Percentiles rank a stretch among this genome's conserved stretches.
Conservation (phyloP, 495 filamentous ascomycete species). For the Antarctomyces pellizariae region DNA sequence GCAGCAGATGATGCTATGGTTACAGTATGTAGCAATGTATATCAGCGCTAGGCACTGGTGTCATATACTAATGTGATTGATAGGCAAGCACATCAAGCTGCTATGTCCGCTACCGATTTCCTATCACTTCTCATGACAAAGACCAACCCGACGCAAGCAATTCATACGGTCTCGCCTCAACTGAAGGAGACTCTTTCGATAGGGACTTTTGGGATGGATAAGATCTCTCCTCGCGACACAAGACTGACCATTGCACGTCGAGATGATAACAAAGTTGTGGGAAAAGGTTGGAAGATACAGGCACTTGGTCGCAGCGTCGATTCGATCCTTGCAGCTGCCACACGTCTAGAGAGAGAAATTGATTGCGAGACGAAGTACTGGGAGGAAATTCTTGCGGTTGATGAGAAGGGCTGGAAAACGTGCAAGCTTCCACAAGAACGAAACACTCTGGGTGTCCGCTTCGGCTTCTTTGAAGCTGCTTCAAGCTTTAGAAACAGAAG, state of each 20-base stretch:
- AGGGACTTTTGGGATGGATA: constrained; percentile 54
- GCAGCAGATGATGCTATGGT: constrained; percentile 28
- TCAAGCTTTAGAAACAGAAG: constrained; percentile 56
- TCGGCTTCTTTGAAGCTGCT: constrained; percentile 68
- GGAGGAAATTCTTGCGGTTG: constrained; percentile 59
- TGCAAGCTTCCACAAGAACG: constrained; percentile 47
- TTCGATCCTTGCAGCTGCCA: constrained; percentile 45
- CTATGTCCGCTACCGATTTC: constrained; percentile 51
- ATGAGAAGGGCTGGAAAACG: constrained; percentile 64
- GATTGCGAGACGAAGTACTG: constrained; percentile 66
- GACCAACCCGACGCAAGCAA: constrained; percentile 41
- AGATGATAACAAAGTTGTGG: constrained; percentile 31
- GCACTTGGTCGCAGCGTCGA: constrained; percentile 52
- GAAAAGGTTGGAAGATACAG: constrained; percentile 60
- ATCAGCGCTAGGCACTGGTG: neutral
- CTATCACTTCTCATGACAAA: constrained; percentile 68
- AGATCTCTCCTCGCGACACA: constrained; percentile 33
- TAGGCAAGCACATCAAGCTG: constrained; percentile 40
- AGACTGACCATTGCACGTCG: constrained; percentile 26
- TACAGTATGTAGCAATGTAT: constrained; percentile 17
- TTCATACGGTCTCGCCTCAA: constrained; percentile 38
- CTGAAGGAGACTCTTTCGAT: constrained; percentile 46
- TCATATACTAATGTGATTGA: constrained; percentile 4
- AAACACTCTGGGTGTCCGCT: constrained; percentile 59
- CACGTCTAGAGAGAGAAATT: constrained; percentile 51